Evolutionary conservation across 257 asterid genomes (phyloP), one percentile per base, ranked within the genome.

Genomic region (Solanum virginianum): DNA sequence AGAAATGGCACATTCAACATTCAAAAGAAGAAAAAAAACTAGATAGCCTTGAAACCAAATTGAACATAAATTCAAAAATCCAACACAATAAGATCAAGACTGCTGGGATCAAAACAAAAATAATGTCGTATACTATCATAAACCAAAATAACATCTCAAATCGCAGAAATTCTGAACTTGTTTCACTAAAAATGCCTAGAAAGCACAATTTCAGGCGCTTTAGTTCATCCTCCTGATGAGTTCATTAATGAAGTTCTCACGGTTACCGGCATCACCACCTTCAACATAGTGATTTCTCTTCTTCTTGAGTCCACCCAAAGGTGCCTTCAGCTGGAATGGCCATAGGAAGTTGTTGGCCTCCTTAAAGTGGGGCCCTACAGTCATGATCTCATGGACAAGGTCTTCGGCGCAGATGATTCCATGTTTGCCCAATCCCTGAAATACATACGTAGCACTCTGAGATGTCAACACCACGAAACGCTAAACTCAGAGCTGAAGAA

Each of bases 201-300:
- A 79, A 53, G 22, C 1, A 51, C 80, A 79, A 79, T 79, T 53
- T 79, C 82, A 53, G 65, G 82, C 49, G 5, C 26, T 80, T 84
- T 60, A 92, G 86, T 89, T 92, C 93, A 90, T 90, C 89, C 93
- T 89, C 89, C 94, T 81, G 66, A 90, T 90, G 56, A 92, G 91
- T 65, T 88, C 93, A 26, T 89, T 90, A 63, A 91, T 89, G 89
- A 86, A 90, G 84, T 91, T 92, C 84, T 91, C 92, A 1, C 93
- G 90, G 82, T 91, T 91, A 60, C 94, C 94, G 24, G 94, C 94
- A 88, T 91, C 92, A 43, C 93, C 94, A 77, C 94, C 93, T 86
- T 92, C 93, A 8, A 92, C 94, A 17, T 92, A 92, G 80, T 92
- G 93, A 83, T 92, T 92, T 81, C 93, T 92, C 92, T 92, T 92